A percentile compares a stretch with the other conserved stretches of the same genome.
These are phyloP conservation scores for Verruconis gallopava DNA, from an alignment of 2,329 filamentous ascomycete species.

Conservation along the genomic window DNA sequence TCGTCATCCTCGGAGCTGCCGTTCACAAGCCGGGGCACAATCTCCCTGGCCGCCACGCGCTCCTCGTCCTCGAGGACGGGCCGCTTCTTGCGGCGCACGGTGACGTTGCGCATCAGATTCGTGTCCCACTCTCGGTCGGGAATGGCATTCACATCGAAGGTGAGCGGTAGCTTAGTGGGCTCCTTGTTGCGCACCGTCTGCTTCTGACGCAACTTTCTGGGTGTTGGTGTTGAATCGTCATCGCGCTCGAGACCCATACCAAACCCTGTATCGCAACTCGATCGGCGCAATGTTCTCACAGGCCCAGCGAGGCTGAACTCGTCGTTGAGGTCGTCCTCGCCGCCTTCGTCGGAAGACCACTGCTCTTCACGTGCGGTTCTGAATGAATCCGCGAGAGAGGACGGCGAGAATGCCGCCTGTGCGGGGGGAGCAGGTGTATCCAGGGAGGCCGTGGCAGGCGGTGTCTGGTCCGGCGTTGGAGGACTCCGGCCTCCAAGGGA, in stretches of 20 bases:
- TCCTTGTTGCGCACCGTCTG: neutral
- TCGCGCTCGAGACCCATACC: neutral
- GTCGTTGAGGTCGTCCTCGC: slow-evolving; percentile 6
- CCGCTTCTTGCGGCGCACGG: slow-evolving; percentile 22
- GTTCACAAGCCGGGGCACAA: slow-evolving; percentile 2
- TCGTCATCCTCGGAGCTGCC: slow-evolving; percentile 9
- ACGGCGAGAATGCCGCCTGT: slow-evolving; percentile 21
- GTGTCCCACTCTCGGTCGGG: slow-evolving; percentile 27
- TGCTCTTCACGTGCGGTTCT: slow-evolving; percentile 32
- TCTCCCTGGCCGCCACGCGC: slow-evolving; percentile 1
- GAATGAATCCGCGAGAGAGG: slow-evolving; percentile 33
- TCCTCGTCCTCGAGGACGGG: slow-evolving; percentile 2
- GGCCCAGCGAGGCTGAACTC: no score
- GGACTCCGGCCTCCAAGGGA: slow-evolving; percentile 13
- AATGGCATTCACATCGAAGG: slow-evolving; percentile 11
- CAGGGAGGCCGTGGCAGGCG: slow-evolving; percentile 13
- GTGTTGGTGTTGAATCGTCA: neutral
- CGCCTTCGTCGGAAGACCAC: slow-evolving; percentile 21
- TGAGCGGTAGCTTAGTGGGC: neutral
- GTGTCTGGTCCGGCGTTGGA: slow-evolving; percentile 24
- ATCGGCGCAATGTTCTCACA: no score
- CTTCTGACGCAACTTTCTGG: neutral
- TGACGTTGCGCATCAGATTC: slow-evolving; percentile 29
- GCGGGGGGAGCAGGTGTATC: neutral
- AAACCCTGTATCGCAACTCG: neutral